Base-by-base conservation (phyloP, 2,329 filamentous ascomycete genomes). In the Microdochium bolleyi region DNA sequence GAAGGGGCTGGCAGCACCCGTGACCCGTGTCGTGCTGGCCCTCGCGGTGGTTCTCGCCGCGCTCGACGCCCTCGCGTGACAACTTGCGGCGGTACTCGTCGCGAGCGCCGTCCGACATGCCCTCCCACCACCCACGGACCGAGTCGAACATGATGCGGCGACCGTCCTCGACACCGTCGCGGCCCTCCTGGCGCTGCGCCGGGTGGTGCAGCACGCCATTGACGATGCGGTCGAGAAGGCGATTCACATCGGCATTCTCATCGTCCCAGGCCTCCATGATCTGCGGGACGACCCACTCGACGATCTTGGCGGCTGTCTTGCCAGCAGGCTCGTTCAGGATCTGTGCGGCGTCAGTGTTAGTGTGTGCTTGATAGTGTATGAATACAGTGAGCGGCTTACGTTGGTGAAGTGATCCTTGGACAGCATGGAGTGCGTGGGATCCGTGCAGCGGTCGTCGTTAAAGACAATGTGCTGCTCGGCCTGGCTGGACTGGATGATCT, bases 381-480 rank as follows among this genome's bases (percentile, higher is more conserved):
- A 57, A 56, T 32, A 51, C n/a, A 48, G 41, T 3, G 10, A 27
- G 22, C 4, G 22, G 61, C 76, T 70, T 67, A 87, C 76, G 64
- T 95, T 95, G 57, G 87, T 88, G 69, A 96, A 96, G 70, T 96
- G 92, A 63, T 96, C 92, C 73, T 96, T 96, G 54, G 90, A 91
- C 51, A 96, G 75, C 92, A 96, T 96, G 21, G 89, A 95, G 73
- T 96, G 92, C 1, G 92, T 96, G 0, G 92, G 92, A 63, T 96
- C 87, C 21, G 83, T 84, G 57, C 75, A 87, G 51, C 79, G 57
- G 63, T 95, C 86, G 58, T 96, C 85, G 48, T 88, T 72, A 70
- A 96, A 96, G 50, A 96, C 90, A 59, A 95, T 80, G 62, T 88
- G 83, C 72, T 96, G 91, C 73, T 95, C 87, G 51, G 86, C 82